Percentiles rank a stretch among this genome's conserved stretches.
Conservation (phyloP, 2,329 filamentous ascomycete species). For the Hypoxylon sp. region DNA sequence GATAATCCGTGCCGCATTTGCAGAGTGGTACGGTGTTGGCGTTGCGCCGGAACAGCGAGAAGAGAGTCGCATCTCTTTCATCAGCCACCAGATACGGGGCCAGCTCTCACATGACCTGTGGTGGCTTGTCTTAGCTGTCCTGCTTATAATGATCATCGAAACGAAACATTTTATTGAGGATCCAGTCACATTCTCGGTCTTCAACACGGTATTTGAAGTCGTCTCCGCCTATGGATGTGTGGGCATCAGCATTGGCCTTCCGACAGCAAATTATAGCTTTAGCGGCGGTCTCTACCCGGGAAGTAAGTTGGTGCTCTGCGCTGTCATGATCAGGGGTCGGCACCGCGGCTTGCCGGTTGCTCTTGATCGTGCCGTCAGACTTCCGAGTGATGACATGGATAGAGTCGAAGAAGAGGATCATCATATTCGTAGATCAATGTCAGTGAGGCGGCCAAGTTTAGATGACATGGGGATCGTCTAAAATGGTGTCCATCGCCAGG, state of each 20-base stretch:
- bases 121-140: conserved; percentile 70
- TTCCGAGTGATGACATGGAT: conserved; percentile 55
- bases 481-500: conserved; percentile 6
- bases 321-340: conserved; percentile 66
- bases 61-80: conserved; percentile 61
- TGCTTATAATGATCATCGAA: conserved; percentile 71
- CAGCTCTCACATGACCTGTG: conserved; percentile 74
- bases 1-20: conserved; percentile 41
- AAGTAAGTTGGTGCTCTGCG: conserved; percentile 68
- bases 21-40: conserved; percentile 48
- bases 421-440: conserved; percentile 54
- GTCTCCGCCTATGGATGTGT: conserved; percentile 70
- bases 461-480: conserved; percentile 22
- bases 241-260: conserved; percentile 67
- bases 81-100: conserved; percentile 66
- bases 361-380: conserved; percentile 64
- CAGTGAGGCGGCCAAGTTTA: conserved; percentile 48
- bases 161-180: conserved; percentile 64
- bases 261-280: conserved; percentile 65
- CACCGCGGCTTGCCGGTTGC: conserved; percentile 67
- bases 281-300: conserved; percentile 64
- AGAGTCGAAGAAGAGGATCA: conserved; percentile 57
- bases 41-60: conserved; percentile 38
- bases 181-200: conserved; percentile 66
- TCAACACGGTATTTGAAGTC: conserved; percentile 69